phyloP scores from a whole-genome alignment of 2,329 filamentous ascomycete species.

The Cytospora leucostoma region DNA sequence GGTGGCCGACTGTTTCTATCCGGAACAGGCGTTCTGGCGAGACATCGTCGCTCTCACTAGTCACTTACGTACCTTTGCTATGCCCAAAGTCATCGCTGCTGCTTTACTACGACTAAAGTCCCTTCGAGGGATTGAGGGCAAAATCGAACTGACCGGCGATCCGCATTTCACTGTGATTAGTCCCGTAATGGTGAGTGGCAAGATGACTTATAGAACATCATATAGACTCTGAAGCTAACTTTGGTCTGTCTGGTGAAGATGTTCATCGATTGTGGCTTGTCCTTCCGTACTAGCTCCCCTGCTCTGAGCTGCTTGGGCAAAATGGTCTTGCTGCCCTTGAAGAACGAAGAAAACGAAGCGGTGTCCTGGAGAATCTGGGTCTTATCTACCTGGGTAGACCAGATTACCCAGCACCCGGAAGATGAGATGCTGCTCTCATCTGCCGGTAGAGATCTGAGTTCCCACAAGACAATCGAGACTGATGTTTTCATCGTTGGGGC shows the following conservation, averaged over 20 bases:
- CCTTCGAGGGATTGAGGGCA: background rate
- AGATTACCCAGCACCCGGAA: slow-evolving; percentile 33
- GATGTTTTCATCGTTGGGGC: slow-evolving; percentile 39
- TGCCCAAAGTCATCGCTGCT: slow-evolving; percentile 27
- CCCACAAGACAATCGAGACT: slow-evolving; percentile 30
- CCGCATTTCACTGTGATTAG: slow-evolving; percentile 9
- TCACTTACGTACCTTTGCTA: slow-evolving; percentile 39
- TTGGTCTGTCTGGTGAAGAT: slow-evolving; percentile 26
- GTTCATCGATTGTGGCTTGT: slow-evolving; percentile 37
- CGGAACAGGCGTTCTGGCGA: slow-evolving; percentile 40
- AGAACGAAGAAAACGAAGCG: background rate
- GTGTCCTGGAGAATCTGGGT: slow-evolving; percentile 40
- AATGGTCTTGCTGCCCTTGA: slow-evolving; percentile 35
- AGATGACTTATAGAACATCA: too few relatives aligned
- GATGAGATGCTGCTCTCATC: slow-evolving; percentile 33
- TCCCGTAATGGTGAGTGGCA: too few relatives aligned
- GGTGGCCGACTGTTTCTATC: slow-evolving; percentile 36
- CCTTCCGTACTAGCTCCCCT: slow-evolving; percentile 37
- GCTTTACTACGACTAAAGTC: background rate
- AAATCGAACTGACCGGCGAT: slow-evolving; percentile 4
- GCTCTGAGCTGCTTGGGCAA: slow-evolving; percentile 37
- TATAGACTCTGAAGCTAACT: too few relatives aligned
- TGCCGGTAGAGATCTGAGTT: slow-evolving; percentile 28
- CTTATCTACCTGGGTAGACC: slow-evolving; percentile 35
- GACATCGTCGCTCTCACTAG: slow-evolving; percentile 40